These are phyloP conservation scores for Capillidium heterosporum DNA, from an alignment of 371 early-diverging fungal genomes.

Conservation along the genomic window DNA sequence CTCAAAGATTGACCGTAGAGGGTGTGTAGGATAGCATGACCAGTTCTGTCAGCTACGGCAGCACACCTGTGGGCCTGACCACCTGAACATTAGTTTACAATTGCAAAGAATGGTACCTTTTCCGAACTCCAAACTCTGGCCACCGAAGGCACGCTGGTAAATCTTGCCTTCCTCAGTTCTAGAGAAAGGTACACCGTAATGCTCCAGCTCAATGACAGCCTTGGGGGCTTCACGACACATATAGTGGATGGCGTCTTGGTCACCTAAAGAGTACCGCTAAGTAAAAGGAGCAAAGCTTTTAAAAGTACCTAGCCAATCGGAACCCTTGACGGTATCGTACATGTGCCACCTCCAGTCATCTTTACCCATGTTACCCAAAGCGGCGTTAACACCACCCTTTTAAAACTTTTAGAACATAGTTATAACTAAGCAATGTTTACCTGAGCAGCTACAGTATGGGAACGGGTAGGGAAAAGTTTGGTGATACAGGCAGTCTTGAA, in stretches of 20 bases:
- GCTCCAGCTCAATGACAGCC: constrained; percentile 91
- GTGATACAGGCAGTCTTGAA: constrained; percentile 97
- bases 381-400: constrained; percentile 96
- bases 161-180: constrained; percentile 92
- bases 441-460: constrained; percentile 97
- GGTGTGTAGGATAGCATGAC: constrained; percentile 92
- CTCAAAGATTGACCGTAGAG: constrained; percentile 91
- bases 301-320: constrained; percentile 75
- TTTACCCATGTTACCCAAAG: constrained; percentile 95
- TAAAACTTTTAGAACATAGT: neutral
- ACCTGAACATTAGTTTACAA: constrained; percentile 21
- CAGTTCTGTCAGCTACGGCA: constrained; percentile 97
- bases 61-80: constrained; percentile 97
- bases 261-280: constrained; percentile 21
- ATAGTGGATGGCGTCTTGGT: constrained; percentile 98
- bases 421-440: constrained; percentile 13
- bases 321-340: constrained; percentile 98
- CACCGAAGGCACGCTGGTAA: constrained; percentile 97
- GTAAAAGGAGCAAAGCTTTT: neutral
- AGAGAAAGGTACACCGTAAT: constrained; percentile 95
- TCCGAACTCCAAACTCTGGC: constrained; percentile 84
- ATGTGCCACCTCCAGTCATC: constrained; percentile 99
- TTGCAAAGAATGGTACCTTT: constrained; percentile 35
- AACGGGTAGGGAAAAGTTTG: constrained; percentile 95
- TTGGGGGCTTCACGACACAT: constrained; percentile 95